Percentiles rank a stretch among this genome's conserved stretches.
phyloP scores from a whole-genome alignment of 1,284 basidiomycete genomes.

The Naganishia sp. region DNA sequence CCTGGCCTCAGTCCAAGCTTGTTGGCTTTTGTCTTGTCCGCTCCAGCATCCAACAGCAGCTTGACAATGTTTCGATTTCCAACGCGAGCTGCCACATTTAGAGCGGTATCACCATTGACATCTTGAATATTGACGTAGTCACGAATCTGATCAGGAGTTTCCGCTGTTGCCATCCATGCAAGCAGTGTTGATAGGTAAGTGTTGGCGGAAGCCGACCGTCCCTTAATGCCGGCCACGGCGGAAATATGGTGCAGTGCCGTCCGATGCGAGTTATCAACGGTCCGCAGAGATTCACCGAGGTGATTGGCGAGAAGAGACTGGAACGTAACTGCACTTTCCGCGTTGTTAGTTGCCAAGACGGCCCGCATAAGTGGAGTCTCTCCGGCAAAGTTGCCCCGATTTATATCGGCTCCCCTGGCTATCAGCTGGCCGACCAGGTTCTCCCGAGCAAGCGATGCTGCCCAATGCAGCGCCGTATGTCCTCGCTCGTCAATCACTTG shows the following conservation, averaged over 20 bases:
- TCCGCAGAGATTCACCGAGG: slow-evolving; percentile 69
- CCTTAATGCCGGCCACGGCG: slow-evolving; percentile 85
- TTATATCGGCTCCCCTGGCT: slow-evolving; percentile 74
- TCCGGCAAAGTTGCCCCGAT: slow-evolving; percentile 87
- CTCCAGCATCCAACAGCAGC: slow-evolving; percentile 87
- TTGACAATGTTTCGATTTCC: slow-evolving; percentile 87
- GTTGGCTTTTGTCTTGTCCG: slow-evolving; percentile 87
- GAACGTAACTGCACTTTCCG: slow-evolving; percentile 74
- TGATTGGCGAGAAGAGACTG: slow-evolving; percentile 62
- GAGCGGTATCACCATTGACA: slow-evolving; percentile 91
- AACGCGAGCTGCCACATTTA: slow-evolving; percentile 92
- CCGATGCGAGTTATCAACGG: slow-evolving; percentile 84
- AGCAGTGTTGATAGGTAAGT: slow-evolving; percentile 93
- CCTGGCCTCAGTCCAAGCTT: slow-evolving; percentile 88
- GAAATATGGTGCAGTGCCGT: slow-evolving; percentile 94
- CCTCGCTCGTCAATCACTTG: slow-evolving; percentile 88
- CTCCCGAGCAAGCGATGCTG: slow-evolving; percentile 78
- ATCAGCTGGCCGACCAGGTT: slow-evolving; percentile 69
- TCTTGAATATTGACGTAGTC: slow-evolving; percentile 85
- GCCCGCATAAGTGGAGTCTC: slow-evolving; percentile 94
- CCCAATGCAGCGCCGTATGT: slow-evolving; percentile 92
- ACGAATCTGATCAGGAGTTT: slow-evolving; percentile 35
- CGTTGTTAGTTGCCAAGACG: slow-evolving; percentile 84
- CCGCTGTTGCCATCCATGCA: slow-evolving; percentile 66
- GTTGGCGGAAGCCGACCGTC: slow-evolving; percentile 76